Evolutionary conservation across 352 stramenopile genomes (phyloP).

Genomic region (Elongisporangium undulatum): DNA sequence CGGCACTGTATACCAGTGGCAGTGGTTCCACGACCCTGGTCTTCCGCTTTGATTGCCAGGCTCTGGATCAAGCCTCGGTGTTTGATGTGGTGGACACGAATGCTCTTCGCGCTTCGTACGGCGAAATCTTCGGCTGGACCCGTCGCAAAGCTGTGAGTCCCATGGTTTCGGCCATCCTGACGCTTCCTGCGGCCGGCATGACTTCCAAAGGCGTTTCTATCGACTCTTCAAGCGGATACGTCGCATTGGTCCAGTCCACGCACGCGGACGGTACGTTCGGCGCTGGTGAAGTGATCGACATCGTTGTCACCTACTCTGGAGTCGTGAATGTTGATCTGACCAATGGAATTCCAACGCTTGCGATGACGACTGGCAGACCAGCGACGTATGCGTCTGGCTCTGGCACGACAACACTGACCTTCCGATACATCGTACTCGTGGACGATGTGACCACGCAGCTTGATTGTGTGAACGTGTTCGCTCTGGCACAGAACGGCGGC

Average conservation of each 20-base stretch:
- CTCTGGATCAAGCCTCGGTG: constrained; percentile 26
- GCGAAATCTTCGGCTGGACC: constrained; percentile 40
- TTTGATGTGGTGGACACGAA: constrained; percentile 38
- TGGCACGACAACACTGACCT: constrained; percentile 30
- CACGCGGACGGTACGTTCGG: constrained; percentile 51
- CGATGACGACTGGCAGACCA: constrained; percentile 26
- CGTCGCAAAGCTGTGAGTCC: constrained; percentile 28
- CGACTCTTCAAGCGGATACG: constrained; percentile 31
- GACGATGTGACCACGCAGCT: constrained; percentile 25
- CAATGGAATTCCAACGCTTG: constrained; percentile 29
- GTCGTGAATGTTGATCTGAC: constrained; percentile 36
- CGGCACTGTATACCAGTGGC: constrained; percentile 38
- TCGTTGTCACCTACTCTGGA: constrained; percentile 43
- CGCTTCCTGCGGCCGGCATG: constrained; percentile 30
- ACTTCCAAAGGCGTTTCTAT: constrained; percentile 57
- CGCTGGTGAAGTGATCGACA: constrained; percentile 54
- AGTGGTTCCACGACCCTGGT: constrained; percentile 42
- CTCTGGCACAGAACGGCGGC: constrained; percentile 39
- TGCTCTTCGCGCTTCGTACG: constrained; percentile 36
- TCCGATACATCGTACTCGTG: constrained; percentile 48
- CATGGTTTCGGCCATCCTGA: constrained; percentile 32
- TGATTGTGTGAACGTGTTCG: constrained; percentile 34
- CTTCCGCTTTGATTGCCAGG: constrained; percentile 37
- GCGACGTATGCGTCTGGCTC: constrained; percentile 43
- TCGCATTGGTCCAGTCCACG: constrained; percentile 27